Percentiles rank a stretch among this genome's conserved stretches.
phyloP scores from a whole-genome alignment of 106 monocot species.

The Dendrobium huoshanense region DNA sequence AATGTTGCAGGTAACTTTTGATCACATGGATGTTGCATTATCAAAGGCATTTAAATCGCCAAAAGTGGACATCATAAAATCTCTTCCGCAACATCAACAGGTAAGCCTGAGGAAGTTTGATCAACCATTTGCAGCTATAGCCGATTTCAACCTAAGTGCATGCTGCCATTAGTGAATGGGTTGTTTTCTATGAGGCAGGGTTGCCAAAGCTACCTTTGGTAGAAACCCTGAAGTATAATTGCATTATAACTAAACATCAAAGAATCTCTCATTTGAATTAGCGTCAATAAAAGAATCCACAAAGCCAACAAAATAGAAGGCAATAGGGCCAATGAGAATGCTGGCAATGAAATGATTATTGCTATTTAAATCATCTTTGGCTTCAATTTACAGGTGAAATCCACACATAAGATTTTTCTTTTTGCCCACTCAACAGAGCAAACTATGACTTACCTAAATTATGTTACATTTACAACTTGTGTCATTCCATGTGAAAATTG shows the following conservation, averaged over 20 bases:
- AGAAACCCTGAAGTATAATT: not conserved
- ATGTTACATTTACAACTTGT: not conserved
- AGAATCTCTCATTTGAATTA: not conserved
- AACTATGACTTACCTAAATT: not conserved
- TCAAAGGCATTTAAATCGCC: constrained; percentile 87
- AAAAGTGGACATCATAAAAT: constrained; percentile 60
- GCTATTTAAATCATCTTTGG: not conserved
- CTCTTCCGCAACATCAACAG: constrained; percentile 96
- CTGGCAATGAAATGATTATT: not conserved
- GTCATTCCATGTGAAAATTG: not conserved
- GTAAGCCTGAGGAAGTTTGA: constrained; percentile 18
- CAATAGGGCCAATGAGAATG: not conserved
- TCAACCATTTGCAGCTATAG: not conserved
- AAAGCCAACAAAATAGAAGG: not conserved
- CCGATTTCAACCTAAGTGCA: not conserved
- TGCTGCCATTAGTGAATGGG: not conserved
- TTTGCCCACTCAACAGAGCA: not conserved
- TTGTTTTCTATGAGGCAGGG: not conserved
- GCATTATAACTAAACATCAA: not conserved
- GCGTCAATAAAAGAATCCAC: too few relatives aligned
- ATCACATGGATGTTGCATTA: constrained; percentile 79
- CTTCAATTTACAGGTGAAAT: not conserved
- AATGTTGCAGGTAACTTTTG: constrained; percentile 65
- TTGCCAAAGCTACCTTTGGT: not conserved
- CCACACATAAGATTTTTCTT: not conserved